Percentiles rank a stretch among this genome's conserved stretches.
Conservation (phyloP, 2,329 filamentous ascomycete species). For the Colletotrichum spaethianum region DNA sequence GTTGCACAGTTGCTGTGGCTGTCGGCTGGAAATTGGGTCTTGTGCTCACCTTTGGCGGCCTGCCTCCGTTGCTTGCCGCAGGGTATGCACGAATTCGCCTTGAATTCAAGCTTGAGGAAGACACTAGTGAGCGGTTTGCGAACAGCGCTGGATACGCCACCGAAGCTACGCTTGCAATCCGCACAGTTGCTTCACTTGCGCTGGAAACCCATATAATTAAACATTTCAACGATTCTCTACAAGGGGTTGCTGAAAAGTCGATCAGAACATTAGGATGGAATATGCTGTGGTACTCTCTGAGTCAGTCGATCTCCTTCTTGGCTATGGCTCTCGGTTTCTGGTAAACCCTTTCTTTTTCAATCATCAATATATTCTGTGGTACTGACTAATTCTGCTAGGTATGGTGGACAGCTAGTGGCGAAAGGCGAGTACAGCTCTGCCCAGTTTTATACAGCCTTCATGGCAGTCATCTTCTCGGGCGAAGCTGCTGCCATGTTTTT, state of each 20-base stretch:
- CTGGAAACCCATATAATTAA: constrained; percentile 60
- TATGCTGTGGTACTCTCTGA: constrained; percentile 41
- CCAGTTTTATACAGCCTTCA: constrained; percentile 67
- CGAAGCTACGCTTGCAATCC: constrained; percentile 64
- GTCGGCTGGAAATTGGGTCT: constrained; percentile 67
- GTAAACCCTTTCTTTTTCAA: too few species aligned
- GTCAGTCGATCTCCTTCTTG: constrained; percentile 54
- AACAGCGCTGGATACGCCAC: constrained; percentile 63
- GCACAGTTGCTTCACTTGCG: constrained; percentile 64
- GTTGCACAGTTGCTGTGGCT: constrained; percentile 60
- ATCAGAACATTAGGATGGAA: background rate
- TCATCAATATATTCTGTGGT: too few species aligned
- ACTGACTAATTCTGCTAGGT: constrained; percentile 13
- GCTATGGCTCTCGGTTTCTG: constrained; percentile 58
- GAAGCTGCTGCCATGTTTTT: constrained; percentile 52
- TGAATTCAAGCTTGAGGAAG: constrained; percentile 61
- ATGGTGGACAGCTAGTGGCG: constrained; percentile 56
- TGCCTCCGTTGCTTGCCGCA: constrained; percentile 55
- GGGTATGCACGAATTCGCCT: constrained; percentile 66
- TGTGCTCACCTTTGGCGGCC: constrained; percentile 57
- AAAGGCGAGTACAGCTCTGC: constrained; percentile 61
- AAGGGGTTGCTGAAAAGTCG: constrained; percentile 25
- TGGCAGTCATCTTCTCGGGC: constrained; percentile 64
- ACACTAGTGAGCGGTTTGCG: constrained; percentile 59
- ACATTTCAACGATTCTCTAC: constrained; percentile 51